phyloP scores from a whole-genome alignment of 306 rosid species.

The Albizia julibrissin region DNA sequence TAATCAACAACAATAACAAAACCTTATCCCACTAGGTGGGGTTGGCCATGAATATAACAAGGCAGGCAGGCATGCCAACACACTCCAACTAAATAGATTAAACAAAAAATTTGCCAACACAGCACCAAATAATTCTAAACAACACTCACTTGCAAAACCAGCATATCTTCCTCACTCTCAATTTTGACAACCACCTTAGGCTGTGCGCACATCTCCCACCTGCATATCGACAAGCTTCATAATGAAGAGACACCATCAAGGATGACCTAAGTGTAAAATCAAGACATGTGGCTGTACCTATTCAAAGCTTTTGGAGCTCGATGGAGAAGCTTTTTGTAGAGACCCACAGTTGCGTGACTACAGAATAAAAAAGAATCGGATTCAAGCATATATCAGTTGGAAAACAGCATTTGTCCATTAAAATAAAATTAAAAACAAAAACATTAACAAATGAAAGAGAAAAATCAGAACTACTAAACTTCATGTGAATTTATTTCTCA shows the following conservation, averaged over 20 bases:
- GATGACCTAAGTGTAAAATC: neutral
- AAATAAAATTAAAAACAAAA: conserved; percentile 6
- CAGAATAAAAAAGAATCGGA: conserved; percentile 30
- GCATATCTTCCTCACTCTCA: conserved; percentile 91
- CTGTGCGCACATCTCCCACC: conserved; percentile 98
- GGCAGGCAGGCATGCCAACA: conserved; percentile 10
- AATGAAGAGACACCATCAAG: conserved; percentile 1
- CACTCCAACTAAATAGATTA: conserved; percentile 8
- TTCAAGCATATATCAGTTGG: neutral
- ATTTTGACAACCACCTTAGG: conserved; percentile 96
- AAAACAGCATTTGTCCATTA: neutral
- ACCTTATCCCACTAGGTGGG: no score
- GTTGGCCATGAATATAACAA: neutral
- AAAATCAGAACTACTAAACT: neutral
- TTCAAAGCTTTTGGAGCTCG: conserved; percentile 89
- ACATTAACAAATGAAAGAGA: conserved; percentile 17
- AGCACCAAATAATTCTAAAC: neutral
- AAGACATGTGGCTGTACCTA: conserved; percentile 44
- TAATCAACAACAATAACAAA: conserved; percentile 2
- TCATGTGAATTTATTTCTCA: conserved; percentile 20
- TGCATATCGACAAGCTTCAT: conserved; percentile 40
- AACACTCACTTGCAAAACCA: conserved; percentile 72
- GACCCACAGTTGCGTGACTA: conserved; percentile 94
- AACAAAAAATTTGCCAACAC: neutral
- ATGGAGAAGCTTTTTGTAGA: conserved; percentile 77